These are phyloP conservation scores for Eimeria acervulina DNA, from an alignment of 169 alveolate species.

Conservation along the genomic window DNA sequence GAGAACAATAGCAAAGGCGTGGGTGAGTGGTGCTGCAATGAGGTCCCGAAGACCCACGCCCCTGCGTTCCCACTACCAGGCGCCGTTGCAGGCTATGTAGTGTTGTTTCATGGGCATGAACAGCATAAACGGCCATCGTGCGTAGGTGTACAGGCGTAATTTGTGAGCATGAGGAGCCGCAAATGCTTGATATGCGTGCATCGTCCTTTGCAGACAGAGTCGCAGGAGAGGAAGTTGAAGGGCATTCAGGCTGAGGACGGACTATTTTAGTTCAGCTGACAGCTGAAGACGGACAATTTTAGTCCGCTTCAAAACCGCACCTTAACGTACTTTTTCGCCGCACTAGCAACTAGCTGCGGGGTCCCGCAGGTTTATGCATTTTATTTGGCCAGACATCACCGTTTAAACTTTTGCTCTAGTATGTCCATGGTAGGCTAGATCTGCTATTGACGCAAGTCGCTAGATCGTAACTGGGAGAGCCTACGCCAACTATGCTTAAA, in stretches of 20 bases:
- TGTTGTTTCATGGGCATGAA: not conserved
- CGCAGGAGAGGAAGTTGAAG: conserved; percentile 65
- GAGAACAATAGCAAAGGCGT: conserved; percentile 68
- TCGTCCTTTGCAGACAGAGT: conserved; percentile 63
- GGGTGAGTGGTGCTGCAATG: not conserved
- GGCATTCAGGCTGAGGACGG: conserved; percentile 31
- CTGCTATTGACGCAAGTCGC: not conserved
- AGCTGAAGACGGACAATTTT: no score
- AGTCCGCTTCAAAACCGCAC: no score
- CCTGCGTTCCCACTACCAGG: not conserved
- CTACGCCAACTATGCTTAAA: not conserved
- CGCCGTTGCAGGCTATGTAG: not conserved
- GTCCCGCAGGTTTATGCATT: not conserved
- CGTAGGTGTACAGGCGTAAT: not conserved
- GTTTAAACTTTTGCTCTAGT: not conserved
- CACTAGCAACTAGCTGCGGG: not conserved
- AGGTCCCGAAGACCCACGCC: no score
- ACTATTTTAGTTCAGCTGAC: not conserved
- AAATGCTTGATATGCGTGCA: not conserved
- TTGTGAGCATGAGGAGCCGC: not conserved
- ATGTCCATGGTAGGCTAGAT: not conserved
- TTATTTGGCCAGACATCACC: not conserved
- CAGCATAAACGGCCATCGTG: not conserved
- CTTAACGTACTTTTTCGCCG: not conserved
- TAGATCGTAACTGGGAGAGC: not conserved